Conservation (phyloP, 768 basidiomycete genomes). For the Kwoniella dejecticola region DNA sequence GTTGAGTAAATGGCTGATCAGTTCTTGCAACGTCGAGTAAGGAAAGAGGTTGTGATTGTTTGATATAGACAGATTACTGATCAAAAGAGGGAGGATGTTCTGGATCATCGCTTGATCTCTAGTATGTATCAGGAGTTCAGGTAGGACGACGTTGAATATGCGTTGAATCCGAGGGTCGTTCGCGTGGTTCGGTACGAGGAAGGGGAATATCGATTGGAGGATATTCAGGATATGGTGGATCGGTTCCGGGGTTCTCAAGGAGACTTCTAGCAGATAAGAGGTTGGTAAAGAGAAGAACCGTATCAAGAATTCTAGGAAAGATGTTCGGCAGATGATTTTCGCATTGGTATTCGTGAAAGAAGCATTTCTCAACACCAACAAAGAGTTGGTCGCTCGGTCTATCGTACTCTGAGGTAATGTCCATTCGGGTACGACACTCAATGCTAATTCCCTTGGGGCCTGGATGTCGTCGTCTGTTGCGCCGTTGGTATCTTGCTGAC, state of each 20-base stretch:
- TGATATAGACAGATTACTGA: conserved; percentile 22
- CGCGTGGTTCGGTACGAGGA: conserved; percentile 16
- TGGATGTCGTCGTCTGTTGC: neutral
- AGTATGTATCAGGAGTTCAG: conserved; percentile 37
- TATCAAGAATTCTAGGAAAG: conserved; percentile 33
- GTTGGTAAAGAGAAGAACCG: conserved; percentile 35
- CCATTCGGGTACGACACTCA: conserved; percentile 29
- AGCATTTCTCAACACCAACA: conserved; percentile 83
- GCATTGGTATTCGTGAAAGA: conserved; percentile 49
- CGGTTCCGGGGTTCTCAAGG: conserved; percentile 49
- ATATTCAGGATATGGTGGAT: conserved; percentile 54
- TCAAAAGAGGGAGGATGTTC: conserved; percentile 46
- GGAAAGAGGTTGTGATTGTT: neutral
- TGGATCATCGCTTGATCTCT: conserved; percentile 43
- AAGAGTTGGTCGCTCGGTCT: conserved; percentile 78
- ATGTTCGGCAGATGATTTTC: conserved; percentile 20
- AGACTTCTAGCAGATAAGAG: conserved; percentile 31
- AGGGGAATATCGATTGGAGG: conserved; percentile 46
- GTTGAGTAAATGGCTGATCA: conserved; percentile 42
- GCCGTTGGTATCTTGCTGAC: conserved; percentile 1
- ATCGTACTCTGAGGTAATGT: conserved; percentile 51
- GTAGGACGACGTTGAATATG: conserved; percentile 29
- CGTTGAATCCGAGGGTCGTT: neutral
- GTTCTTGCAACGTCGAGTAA: conserved; percentile 26
- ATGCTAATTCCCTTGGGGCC: conserved; percentile 7